A percentile compares a stretch with the other conserved stretches of the same genome.
Conservation (phyloP, 345 rosid species). For the Viola odorata region DNA sequence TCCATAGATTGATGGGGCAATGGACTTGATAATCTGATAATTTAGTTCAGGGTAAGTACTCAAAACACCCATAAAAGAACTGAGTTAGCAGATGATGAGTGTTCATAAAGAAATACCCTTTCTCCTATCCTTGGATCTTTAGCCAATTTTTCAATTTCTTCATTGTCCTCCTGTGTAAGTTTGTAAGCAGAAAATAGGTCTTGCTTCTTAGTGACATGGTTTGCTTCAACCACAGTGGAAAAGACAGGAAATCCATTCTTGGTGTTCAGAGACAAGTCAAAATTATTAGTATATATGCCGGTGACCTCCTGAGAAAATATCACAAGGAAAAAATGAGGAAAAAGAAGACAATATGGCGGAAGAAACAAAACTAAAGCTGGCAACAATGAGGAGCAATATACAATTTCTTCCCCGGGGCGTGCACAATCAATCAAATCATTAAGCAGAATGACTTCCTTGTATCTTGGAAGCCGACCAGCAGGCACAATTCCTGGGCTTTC, state of each 20-base stretch:
- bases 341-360: not conserved
- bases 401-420: constrained; percentile 97
- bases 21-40: constrained; percentile 81
- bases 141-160: constrained; percentile 77
- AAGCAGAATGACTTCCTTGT: constrained; percentile 90
- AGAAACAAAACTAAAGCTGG: constrained; percentile 2
- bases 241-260: constrained; percentile 98
- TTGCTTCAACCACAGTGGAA: constrained; percentile 95
- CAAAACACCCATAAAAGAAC: constrained; percentile 2
- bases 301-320: constrained; percentile 76
- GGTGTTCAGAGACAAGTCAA: constrained; percentile 89
- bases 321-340: constrained; percentile 5
- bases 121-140: constrained; percentile 91
- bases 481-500: constrained; percentile 99
- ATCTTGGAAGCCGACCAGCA: constrained; percentile 98
- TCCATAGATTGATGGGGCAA: constrained; percentile 96
- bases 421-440: constrained; percentile 98
- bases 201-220: constrained; percentile 85
- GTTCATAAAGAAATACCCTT: constrained; percentile 46
- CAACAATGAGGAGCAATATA: constrained; percentile 23
- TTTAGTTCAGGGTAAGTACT: constrained; percentile 8
- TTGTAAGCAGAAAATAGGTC: constrained; percentile 96
- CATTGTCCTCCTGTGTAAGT: constrained; percentile 92
- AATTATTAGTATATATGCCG: constrained; percentile 87
- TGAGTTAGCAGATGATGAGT: not conserved